These are phyloP conservation scores for Meyerozyma sp. DNA, from an alignment of 1,139 yeast genomes.

Conservation along the genomic window DNA sequence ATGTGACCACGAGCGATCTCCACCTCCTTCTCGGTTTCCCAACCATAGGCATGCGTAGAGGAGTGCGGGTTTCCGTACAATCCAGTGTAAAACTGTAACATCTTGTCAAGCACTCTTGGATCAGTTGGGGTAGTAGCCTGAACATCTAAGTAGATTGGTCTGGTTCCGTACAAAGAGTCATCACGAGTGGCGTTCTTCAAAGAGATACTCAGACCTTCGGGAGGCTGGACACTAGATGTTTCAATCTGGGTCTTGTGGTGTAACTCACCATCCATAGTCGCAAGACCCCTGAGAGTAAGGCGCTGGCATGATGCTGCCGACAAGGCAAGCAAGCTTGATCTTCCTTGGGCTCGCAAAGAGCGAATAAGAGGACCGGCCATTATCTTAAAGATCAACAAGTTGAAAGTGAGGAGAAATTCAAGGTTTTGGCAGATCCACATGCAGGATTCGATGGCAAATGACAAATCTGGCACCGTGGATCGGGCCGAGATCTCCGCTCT, in stretches of 20 bases:
- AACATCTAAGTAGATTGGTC: constrained; percentile 91
- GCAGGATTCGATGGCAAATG: not conserved
- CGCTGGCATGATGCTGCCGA: not conserved
- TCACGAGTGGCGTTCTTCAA: constrained; percentile 44
- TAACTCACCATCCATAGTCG: not conserved
- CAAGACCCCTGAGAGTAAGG: not conserved
- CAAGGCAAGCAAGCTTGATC: not conserved
- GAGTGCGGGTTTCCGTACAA: constrained; percentile 97
- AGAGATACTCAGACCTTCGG: constrained; percentile 40
- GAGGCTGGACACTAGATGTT: constrained; percentile 22
- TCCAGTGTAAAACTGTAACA: constrained; percentile 91
- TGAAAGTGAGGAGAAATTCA: not conserved
- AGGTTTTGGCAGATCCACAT: not conserved
- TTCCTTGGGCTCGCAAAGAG: not conserved
- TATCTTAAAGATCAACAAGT: not conserved
- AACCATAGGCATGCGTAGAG: constrained; percentile 95
- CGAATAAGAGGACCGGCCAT: not conserved
- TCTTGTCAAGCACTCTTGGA: constrained; percentile 91
- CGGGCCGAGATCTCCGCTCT: not conserved
- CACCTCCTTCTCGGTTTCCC: constrained; percentile 95
- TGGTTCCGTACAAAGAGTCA: constrained; percentile 49
- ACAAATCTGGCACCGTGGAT: not conserved
- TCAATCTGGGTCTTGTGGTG: not conserved
- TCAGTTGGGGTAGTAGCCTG: constrained; percentile 99
- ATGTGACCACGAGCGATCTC: constrained; percentile 80